These are phyloP conservation scores for Colletotrichum coccodes DNA, from an alignment of 2,329 filamentous ascomycete genomes.

Conservation along the genomic window DNA sequence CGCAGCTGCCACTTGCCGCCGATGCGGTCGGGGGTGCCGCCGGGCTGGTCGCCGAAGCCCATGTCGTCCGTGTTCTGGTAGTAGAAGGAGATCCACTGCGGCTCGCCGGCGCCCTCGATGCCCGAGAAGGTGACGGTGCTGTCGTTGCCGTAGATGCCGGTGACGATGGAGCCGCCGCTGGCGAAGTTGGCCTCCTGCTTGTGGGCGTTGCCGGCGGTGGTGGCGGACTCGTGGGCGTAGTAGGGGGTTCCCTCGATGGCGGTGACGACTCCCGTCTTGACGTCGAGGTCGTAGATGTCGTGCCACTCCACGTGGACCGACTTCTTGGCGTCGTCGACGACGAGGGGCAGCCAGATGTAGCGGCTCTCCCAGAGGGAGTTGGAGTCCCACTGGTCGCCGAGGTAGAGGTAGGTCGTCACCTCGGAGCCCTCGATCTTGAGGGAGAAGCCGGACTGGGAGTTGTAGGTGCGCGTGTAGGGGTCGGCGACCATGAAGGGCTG, in stretches of 20 bases:
- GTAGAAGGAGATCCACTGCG: slow-evolving; percentile 66
- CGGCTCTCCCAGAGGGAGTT: slow-evolving; percentile 64
- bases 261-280: slow-evolving; percentile 59
- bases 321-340: slow-evolving; percentile 60
- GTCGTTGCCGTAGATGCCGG: slow-evolving; percentile 62
- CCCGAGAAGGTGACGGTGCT: slow-evolving; percentile 57
- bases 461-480: slow-evolving; percentile 60
- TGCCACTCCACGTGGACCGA: slow-evolving; percentile 60
- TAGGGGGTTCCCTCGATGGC: slow-evolving; percentile 59
- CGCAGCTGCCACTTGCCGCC: slow-evolving; percentile 68
- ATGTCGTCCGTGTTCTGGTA: slow-evolving; percentile 70
- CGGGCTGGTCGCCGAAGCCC: slow-evolving; percentile 66
- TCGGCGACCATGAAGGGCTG: slow-evolving; percentile 61
- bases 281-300: slow-evolving; percentile 63
- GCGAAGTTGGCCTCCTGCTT: slow-evolving; percentile 64
- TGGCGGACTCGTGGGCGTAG: slow-evolving; percentile 51
- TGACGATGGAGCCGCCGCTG: slow-evolving; percentile 55
- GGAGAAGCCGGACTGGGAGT: slow-evolving; percentile 61
- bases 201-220: slow-evolving; percentile 53
- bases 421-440: slow-evolving; percentile 58
- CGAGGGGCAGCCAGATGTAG: slow-evolving; percentile 65
- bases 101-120: slow-evolving; percentile 55
- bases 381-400: slow-evolving; percentile 61
- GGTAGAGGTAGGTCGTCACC: slow-evolving; percentile 60
- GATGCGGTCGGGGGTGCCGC: slow-evolving; percentile 68